These are phyloP conservation scores for Setaria viridis DNA, from an alignment of 202 grass and related monocot species.

Conservation along the genomic window DNA sequence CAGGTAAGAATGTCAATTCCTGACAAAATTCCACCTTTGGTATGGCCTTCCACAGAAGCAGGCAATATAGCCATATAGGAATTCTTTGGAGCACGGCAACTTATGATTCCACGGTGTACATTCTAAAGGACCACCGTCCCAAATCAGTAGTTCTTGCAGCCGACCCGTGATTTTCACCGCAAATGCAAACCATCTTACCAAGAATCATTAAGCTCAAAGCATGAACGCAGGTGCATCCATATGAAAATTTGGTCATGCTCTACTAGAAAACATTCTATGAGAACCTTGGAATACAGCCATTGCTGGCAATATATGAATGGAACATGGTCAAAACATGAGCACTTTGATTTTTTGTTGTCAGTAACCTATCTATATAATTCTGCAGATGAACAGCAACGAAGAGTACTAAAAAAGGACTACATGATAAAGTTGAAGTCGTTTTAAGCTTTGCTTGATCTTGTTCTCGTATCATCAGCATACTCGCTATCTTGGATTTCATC, in stretches of 20 bases:
- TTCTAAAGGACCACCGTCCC: too few relatives aligned
- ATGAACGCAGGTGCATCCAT: neutral
- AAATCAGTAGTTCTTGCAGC: neutral
- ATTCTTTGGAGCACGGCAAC: too few relatives aligned
- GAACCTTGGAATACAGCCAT: slow-evolving; percentile 38
- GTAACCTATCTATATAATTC: slow-evolving; percentile 61
- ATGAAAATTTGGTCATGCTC: neutral
- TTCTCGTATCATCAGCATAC: slow-evolving; percentile 52
- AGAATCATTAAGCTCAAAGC: neutral
- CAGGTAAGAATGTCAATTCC: too few relatives aligned
- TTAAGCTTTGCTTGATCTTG: slow-evolving; percentile 46
- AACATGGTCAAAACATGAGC: slow-evolving; percentile 50
- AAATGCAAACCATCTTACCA: neutral
- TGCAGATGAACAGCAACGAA: slow-evolving; percentile 31
- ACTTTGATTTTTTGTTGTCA: slow-evolving; percentile 34
- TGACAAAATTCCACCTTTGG: too few relatives aligned
- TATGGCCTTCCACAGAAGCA: too few relatives aligned
- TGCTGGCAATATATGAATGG: slow-evolving; percentile 39
- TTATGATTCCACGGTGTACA: too few relatives aligned
- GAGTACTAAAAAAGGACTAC: slow-evolving; percentile 20
- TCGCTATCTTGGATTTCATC: slow-evolving; percentile 45
- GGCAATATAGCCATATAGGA: too few relatives aligned
- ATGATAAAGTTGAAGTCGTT: slow-evolving; percentile 14
- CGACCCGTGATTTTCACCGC: neutral
- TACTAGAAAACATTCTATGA: slow-evolving; percentile 19